phyloP scores from a whole-genome alignment of 441 rosid genomes.

The Populus trichocarpa region DNA sequence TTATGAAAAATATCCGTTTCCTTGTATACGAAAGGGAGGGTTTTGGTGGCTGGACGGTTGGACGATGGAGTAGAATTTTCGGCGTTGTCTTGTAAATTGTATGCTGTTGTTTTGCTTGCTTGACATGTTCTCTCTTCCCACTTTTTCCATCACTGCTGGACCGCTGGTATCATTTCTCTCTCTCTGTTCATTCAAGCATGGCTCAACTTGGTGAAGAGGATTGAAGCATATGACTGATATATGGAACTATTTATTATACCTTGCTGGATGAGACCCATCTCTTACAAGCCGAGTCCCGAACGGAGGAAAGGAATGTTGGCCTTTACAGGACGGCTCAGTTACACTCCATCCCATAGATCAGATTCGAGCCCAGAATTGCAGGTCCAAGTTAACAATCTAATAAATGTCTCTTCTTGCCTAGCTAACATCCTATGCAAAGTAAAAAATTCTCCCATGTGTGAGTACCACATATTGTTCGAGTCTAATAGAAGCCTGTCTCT shows the following conservation, averaged over 20 bases:
- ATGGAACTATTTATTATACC: not conserved
- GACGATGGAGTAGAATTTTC: conserved; percentile 15
- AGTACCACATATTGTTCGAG: not conserved
- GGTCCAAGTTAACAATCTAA: not conserved
- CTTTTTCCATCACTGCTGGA: not conserved
- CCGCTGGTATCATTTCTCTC: not conserved
- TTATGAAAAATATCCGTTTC: conserved; percentile 1
- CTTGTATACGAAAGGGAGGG: conserved; percentile 8
- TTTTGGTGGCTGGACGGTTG: conserved; percentile 14
- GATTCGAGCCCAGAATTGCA: not conserved
- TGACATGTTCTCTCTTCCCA: not conserved
- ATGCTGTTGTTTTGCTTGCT: not conserved
- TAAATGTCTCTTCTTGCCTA: not conserved
- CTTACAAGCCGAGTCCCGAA: not conserved
- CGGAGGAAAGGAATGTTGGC: not conserved
- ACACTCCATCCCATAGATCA: not conserved
- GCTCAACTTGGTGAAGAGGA: not conserved
- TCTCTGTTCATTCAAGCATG: not conserved
- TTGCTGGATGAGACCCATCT: not conserved
- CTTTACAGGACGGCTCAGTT: not conserved
- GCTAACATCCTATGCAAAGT: not conserved
- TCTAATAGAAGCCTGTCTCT: not conserved
- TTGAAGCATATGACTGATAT: not conserved
- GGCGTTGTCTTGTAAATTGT: not conserved
- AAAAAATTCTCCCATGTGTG: not conserved